Base-by-base conservation (phyloP, 805 yeast genomes). In the Myxozyma neotropica region DNA sequence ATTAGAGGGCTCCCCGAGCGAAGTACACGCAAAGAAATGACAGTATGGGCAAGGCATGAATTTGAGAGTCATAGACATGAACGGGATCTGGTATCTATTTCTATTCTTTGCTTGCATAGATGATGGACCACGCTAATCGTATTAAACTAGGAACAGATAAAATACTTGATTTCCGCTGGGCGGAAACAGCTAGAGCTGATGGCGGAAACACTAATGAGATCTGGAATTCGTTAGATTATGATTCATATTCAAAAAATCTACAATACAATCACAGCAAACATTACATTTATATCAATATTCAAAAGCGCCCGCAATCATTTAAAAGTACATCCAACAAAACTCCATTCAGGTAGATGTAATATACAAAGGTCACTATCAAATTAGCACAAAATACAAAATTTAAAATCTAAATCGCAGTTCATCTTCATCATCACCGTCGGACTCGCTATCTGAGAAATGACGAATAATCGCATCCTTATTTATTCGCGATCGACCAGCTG, bases 181-280 rank as follows among this genome's bases (percentile, higher is more conserved):
- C 40, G 57, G 46, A 53, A 53, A 31, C 55, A 58, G 29, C 46
- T 58, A 17, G 57, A 58, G 36, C 15, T 53, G 54, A 48, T 49
- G 57, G 39, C 61, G 6, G 58, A 58, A 46, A 36, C 55, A 8
- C 21, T 58, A 17, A 7, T 29, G 46, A 56, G 61, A 29, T 58
- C 61, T 12, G 51, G 58, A 10, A 17, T 53, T 15, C 35, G 31
- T 31, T 39, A 35, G 36, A 53, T 13, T 29, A 31, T 43, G 24
- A 36, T 7, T 19, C 19, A 19, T 27, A 17, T 23, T 19, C 38
- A 4, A 13, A 29, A 47, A 17, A 13, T 2, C n/a, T n/a, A n/a
- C 39, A 23, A 19, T 17, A 29, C 10, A 29, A 29, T 6, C 33
- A 29, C 33, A 29, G 33, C 6, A 29, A 29, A 29, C n/a, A n/a